Percentiles rank a stretch among this genome's conserved stretches.
Evolutionary conservation across 1,139 yeast genomes (phyloP).

Genomic region (Lodderomyces pseudojiufengensis): DNA sequence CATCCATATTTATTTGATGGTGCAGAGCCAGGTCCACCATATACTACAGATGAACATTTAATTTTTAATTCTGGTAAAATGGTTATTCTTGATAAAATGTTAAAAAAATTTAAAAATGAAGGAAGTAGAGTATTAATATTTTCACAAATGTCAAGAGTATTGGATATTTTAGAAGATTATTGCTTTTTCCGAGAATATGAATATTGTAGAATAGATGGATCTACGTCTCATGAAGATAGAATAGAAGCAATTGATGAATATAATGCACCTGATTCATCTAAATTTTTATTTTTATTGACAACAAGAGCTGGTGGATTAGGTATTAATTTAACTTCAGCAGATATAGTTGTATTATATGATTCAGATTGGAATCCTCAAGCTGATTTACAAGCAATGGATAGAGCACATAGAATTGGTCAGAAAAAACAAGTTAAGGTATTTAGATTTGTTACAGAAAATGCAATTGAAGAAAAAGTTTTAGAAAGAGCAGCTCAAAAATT

Average conservation of each 20-base stretch:
- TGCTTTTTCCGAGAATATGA: slow-evolving; percentile 79
- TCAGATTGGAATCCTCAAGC: slow-evolving; percentile 99
- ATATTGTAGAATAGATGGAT: slow-evolving; percentile 93
- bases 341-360: slow-evolving; percentile 83
- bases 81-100: slow-evolving; percentile 80
- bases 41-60: slow-evolving; percentile 91
- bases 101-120: slow-evolving; percentile 64
- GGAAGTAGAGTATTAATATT: slow-evolving; percentile 91
- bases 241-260: slow-evolving; percentile 89
- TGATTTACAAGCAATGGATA: slow-evolving; percentile 97
- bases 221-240: slow-evolving; percentile 91
- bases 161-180: slow-evolving; percentile 91
- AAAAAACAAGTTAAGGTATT: slow-evolving; percentile 92
- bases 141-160: slow-evolving; percentile 90
- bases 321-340: slow-evolving; percentile 90
- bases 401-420: slow-evolving; percentile 98
- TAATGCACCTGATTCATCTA: slow-evolving; percentile 76
- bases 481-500: slow-evolving; percentile 96
- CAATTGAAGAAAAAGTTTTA: slow-evolving; percentile 92
- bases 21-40: slow-evolving; percentile 99
- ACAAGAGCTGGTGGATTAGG: slow-evolving; percentile 99
- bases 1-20: slow-evolving; percentile 97
- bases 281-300: slow-evolving; percentile 81
- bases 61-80: slow-evolving; percentile 86
- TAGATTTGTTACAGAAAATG: slow-evolving; percentile 90